A percentile compares a stretch with the other conserved stretches of the same genome.
These are phyloP conservation scores for Cantharellus anzutake DNA, from an alignment of 768 basidiomycete genomes.

Conservation along the genomic window DNA sequence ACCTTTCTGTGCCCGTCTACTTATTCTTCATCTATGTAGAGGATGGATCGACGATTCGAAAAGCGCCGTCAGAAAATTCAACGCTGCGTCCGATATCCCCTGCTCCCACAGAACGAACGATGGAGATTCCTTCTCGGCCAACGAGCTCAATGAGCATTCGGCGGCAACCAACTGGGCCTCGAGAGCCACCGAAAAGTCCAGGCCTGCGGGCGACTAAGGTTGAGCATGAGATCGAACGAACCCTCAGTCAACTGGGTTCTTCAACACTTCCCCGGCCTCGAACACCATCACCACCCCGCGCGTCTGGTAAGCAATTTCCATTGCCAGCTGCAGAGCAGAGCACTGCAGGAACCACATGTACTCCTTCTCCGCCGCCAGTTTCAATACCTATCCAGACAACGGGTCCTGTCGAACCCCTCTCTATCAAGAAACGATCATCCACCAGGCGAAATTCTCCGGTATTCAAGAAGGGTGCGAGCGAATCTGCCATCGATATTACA, in stretches of 20 bases:
- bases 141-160: neutral
- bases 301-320: neutral
- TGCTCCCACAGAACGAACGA: neutral
- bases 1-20: neutral
- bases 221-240: neutral
- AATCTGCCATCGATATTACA: no score
- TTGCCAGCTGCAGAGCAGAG: neutral
- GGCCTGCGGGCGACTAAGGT: neutral
- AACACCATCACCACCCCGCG: neutral
- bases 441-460: slow-evolving; percentile 4
- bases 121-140: neutral
- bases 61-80: neutral
- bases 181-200: neutral
- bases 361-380: neutral
- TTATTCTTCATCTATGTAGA: neutral
- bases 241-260: neutral
- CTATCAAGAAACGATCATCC: slow-evolving; percentile 71
- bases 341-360: neutral
- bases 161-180: neutral
- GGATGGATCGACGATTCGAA: neutral
- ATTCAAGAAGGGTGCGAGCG: no score
- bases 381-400: slow-evolving; percentile 18
- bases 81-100: neutral
- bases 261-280: neutral
- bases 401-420: slow-evolving; percentile 48